Base-by-base conservation (phyloP, 2,329 filamentous ascomycete species). In the Dothistroma septosporum region DNA sequence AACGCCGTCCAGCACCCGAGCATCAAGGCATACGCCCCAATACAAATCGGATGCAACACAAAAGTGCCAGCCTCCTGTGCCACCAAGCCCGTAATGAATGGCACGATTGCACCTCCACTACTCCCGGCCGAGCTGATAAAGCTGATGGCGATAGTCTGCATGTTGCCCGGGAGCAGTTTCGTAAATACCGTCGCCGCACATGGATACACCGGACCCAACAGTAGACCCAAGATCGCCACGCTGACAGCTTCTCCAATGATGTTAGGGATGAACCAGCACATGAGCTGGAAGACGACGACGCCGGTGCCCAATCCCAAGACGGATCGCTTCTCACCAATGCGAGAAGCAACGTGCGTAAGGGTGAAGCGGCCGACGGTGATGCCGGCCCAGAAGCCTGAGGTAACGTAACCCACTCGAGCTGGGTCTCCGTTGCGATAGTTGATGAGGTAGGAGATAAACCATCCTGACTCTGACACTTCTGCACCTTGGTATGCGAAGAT, bases 401-500 rank as follows among this genome's bases (percentile, higher is more conserved):
- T 91, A 22, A 94, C 89, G 73, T 94, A 94, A 37, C 91, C 91
- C 19, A 94, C 89, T 3, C 82, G 80, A 0, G 82, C 79, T 7
- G 89, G 89, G 67, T 88, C 81, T 14, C 89, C 90, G 59, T 85
- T 78, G 41, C 90, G 86, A 28, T 86, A 83, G 54, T 83, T 82
- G 74, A 94, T 91, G 44, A 95, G 78, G 77, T 92, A 95, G 2
- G 88, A 91, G 63, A 93, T 91, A 53, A 93, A 87, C 91, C 91
- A 95, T 57, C 91, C 90, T 0, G 88, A 90, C 65, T 93, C 90
- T 14, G 87, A 87, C 16, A 95, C 90, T 75, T 95, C 91, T 37
- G 89, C 88, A 35, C 90, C 91, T 75, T 94, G 90, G 74, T 96
- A 95, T 28, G 87, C 85, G 73, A 95, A 94, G 73, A 94, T 89